Conservation (phyloP, 2,329 filamentous ascomycete species). For the Fusarium sp. region DNA sequence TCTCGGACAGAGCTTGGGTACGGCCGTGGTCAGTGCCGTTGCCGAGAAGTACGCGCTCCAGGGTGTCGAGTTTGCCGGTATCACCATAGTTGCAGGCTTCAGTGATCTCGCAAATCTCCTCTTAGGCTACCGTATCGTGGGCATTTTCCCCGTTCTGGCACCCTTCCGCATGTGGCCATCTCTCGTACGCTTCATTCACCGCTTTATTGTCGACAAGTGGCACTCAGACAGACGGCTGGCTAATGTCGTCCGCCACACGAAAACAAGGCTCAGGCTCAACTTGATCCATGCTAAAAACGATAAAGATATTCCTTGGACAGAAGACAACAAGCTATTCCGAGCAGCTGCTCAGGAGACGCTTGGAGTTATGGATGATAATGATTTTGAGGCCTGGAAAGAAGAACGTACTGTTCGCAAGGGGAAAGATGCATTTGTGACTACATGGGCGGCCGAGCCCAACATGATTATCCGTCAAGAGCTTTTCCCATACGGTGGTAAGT, state of each 20-base stretch:
- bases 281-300: constrained; percentile 87
- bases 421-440: constrained; percentile 63
- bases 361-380: constrained; percentile 53
- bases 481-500: constrained; percentile 67
- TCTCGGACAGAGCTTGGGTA: constrained; percentile 89
- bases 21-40: constrained; percentile 82
- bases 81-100: constrained; percentile 86
- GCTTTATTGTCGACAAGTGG: constrained; percentile 84
- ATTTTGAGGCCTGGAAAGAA: constrained; percentile 61
- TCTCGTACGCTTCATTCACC: constrained; percentile 71
- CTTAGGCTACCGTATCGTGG: constrained; percentile 82
- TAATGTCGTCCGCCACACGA: constrained; percentile 66
- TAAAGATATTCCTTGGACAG: constrained; percentile 81
- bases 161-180: constrained; percentile 77
- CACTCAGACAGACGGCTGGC: constrained; percentile 75
- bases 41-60: constrained; percentile 75
- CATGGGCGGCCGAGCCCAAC: constrained; percentile 59
- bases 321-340: constrained; percentile 74
- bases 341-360: constrained; percentile 68
- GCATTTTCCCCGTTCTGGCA: constrained; percentile 81
- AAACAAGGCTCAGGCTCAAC: constrained; percentile 71
- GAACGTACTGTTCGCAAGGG: constrained; percentile 59
- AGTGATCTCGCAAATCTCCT: constrained; percentile 80
- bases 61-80: constrained; percentile 78
- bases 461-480: constrained; percentile 67